Base-by-base conservation (phyloP, 2,329 filamentous ascomycete species). In the Cladophialophora immunda region DNA sequence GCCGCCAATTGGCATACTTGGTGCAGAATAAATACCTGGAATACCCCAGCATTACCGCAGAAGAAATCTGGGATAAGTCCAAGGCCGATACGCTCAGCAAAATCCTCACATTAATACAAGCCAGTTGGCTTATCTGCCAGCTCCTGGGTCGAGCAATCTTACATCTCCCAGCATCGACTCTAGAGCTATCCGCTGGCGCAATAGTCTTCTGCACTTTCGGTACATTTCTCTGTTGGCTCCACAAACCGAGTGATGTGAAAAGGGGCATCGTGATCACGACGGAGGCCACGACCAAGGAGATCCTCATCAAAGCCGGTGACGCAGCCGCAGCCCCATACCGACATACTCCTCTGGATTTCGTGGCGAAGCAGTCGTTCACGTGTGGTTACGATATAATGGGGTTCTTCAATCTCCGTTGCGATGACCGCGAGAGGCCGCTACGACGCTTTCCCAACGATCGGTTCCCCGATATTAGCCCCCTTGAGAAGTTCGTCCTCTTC, bases 321-420 rank as follows among this genome's bases (percentile, higher is more conserved):
- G 72, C 62, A 58, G 64, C 30, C 53, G 7, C 5, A 6, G 29
- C 29, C 15, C 53, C 53, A n/a, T 56, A 56, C 53, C 5, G 13
- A 32, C 72, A 71, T 11, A 77, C 76, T 3, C 75, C 76, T 13
- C 69, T 78, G 4, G 75, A 77, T 69, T 78, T 78, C 62, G 60
- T 77, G 54, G 76, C 76, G 32, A 34, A 34, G 32, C 7, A 11
- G 32, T 34, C 32, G 13, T 34, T 34, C 13, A 34, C 32, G 2
- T 7, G 32, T 34, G 32, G 32, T 11, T 34, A 5, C 13, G 32
- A 34, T 11, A 11, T 5, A 11, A 34, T 34, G 32, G 32, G 32
- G 13, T 34, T 34, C 32, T 34, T 34, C 32, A 34, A 34, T 34
- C 32, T 34, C 32, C 32, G 32, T 11, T 34, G 4, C 32, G 32